These are phyloP conservation scores for Leccinum variicolor DNA, from an alignment of 768 basidiomycete species.

Conservation along the genomic window DNA sequence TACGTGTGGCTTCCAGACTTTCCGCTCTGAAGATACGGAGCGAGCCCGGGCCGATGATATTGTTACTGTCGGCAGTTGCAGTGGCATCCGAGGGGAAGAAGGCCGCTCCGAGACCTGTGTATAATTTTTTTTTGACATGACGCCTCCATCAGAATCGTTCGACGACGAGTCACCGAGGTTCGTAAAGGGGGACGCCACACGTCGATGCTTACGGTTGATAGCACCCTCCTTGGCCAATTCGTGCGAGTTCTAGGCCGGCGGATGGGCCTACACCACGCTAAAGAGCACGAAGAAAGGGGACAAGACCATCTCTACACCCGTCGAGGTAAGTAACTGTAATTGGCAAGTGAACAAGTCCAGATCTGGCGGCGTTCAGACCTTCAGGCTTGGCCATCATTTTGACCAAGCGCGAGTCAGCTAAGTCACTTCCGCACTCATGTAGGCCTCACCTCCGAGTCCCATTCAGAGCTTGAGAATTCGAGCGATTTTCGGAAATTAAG, in stretches of 20 bases:
- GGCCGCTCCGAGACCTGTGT: slow-evolving; percentile 51
- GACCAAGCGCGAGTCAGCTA: too few species aligned
- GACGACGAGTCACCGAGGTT: not conserved
- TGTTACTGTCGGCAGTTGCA: slow-evolving; percentile 44
- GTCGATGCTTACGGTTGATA: slow-evolving; percentile 45
- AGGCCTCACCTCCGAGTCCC: too few species aligned
- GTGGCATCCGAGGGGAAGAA: slow-evolving; percentile 54
- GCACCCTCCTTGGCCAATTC: slow-evolving; percentile 36
- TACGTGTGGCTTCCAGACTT: slow-evolving; percentile 41
- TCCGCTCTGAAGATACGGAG: slow-evolving; percentile 52
- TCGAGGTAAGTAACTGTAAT: too few species aligned
- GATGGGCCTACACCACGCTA: too few species aligned
- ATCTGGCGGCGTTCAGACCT: too few species aligned
- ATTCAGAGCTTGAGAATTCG: too few species aligned
- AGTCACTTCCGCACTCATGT: too few species aligned
- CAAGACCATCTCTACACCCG: too few species aligned
- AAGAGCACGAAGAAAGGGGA: too few species aligned
- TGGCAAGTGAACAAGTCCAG: too few species aligned
- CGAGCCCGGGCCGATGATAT: slow-evolving; percentile 61
- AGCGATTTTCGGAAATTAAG: too few species aligned
- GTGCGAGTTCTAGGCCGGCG: slow-evolving; percentile 36
- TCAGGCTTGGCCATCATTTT: too few species aligned
- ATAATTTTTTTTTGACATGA: not conserved
- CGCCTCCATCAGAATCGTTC: slow-evolving; percentile 6
- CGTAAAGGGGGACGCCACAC: not conserved